These are phyloP conservation scores for Globisporangium uncinulatum DNA, from an alignment of 352 stramenopile species.

Conservation along the genomic window DNA sequence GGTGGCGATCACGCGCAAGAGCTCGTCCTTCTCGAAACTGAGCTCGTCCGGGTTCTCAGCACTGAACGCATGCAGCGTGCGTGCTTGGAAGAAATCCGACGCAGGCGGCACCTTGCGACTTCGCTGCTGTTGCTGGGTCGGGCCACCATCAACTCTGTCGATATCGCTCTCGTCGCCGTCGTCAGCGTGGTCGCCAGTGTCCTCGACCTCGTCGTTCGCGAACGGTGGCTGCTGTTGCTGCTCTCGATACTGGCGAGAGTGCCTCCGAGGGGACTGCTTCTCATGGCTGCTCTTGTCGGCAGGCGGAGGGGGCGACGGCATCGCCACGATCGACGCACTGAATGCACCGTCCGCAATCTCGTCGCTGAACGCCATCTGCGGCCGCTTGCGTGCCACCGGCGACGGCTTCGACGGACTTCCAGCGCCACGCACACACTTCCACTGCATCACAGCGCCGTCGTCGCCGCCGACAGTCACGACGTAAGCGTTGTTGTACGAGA, in stretches of 20 bases:
- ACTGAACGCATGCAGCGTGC: slow-evolving; percentile 30
- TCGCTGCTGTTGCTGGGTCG: neutral
- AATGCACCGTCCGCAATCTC: neutral
- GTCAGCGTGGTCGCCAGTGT: neutral
- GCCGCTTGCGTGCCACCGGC: slow-evolving; percentile 6
- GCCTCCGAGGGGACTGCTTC: slow-evolving; percentile 23
- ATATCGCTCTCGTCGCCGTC: neutral
- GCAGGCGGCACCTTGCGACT: neutral
- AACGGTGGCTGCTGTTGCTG: slow-evolving; percentile 9
- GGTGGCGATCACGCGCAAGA: slow-evolving; percentile 50
- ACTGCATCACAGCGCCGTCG: slow-evolving; percentile 58
- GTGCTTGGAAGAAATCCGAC: slow-evolving; percentile 15
- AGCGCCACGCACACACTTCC: slow-evolving; percentile 20
- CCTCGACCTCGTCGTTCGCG: too few relatives aligned
- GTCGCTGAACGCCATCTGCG: slow-evolving; percentile 1
- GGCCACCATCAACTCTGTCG: neutral
- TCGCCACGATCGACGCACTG: slow-evolving; percentile 1
- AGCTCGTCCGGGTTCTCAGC: slow-evolving; percentile 48
- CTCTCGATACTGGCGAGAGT: slow-evolving; percentile 31
- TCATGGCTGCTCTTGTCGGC: slow-evolving; percentile 14
- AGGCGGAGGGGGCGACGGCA: slow-evolving; percentile 8
- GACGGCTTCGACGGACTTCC: slow-evolving; percentile 4
- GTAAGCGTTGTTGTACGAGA: slow-evolving; percentile 41
- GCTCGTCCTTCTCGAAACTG: slow-evolving; percentile 36
- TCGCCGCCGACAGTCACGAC: slow-evolving; percentile 51